A percentile compares a stretch with the other conserved stretches of the same genome.
phyloP scores from a whole-genome alignment of 2,329 filamentous ascomycete species.

The Zymoseptoria passerinii region DNA sequence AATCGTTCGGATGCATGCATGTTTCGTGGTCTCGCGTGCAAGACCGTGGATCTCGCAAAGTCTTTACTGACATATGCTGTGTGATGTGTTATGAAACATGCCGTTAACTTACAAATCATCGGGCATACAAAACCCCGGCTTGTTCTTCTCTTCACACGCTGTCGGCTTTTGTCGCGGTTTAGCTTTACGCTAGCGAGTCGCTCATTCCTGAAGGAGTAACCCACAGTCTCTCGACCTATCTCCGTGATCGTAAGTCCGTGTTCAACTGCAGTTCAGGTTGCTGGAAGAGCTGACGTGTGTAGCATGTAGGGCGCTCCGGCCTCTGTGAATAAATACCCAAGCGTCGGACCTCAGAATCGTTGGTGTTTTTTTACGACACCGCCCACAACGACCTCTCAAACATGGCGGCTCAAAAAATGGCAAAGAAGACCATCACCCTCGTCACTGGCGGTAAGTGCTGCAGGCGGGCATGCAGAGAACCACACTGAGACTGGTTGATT shows the following conservation, averaged over 20 bases:
- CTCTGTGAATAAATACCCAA: background rate
- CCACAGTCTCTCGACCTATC: background rate
- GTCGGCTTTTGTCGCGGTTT: background rate
- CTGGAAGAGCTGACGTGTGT: background rate
- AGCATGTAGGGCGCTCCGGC: background rate
- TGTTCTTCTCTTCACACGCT: background rate
- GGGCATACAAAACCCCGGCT: background rate
- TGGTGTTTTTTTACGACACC: background rate
- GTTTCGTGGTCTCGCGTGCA: background rate
- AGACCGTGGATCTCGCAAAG: background rate
- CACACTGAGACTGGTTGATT: background rate
- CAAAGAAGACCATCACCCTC: conserved; percentile 26
- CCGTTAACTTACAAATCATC: background rate
- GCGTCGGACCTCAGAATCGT: background rate
- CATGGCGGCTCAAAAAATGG: background rate
- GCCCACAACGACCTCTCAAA: background rate
- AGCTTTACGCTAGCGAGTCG: background rate
- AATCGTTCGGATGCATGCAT: background rate
- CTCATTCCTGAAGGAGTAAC: background rate
- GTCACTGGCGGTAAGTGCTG: conserved; percentile 31
- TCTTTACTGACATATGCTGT: background rate
- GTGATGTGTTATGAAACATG: background rate
- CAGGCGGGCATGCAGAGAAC: background rate
- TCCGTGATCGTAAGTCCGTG: background rate
- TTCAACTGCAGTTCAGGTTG: too few species aligned